A percentile compares a stretch with the other conserved stretches of the same genome.
These are phyloP conservation scores for Leccinum variicolor DNA, from an alignment of 768 basidiomycete genomes.

Conservation along the genomic window DNA sequence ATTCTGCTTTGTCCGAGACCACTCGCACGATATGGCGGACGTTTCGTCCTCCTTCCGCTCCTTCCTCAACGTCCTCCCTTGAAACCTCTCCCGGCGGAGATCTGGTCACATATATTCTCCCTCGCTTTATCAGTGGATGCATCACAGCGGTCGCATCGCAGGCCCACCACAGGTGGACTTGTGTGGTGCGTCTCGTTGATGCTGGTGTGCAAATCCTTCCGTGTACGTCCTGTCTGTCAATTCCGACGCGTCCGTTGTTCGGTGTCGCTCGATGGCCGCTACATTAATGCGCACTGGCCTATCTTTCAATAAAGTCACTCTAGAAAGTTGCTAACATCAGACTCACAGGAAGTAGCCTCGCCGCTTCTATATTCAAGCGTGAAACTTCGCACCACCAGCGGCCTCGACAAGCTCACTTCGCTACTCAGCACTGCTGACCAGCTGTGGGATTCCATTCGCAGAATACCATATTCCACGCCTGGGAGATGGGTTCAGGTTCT, in stretches of 20 bases:
- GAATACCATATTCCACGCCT: slow-evolving; percentile 83
- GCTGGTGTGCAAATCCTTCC: slow-evolving; percentile 39
- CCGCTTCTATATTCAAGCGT: slow-evolving; percentile 66
- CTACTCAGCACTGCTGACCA: slow-evolving; percentile 61
- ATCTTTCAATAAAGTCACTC: background rate
- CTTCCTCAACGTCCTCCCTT: slow-evolving; percentile 51
- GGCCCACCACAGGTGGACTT: background rate
- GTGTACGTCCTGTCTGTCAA: slow-evolving; percentile 28
- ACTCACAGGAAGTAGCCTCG: slow-evolving; percentile 54
- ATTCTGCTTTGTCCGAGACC: slow-evolving; percentile 67
- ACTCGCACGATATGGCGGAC: slow-evolving; percentile 55
- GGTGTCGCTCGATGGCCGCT: background rate
- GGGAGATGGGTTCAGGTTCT: slow-evolving; percentile 82
- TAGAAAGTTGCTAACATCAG: slow-evolving; percentile 12
- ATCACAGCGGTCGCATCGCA: slow-evolving; percentile 9
- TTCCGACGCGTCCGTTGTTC: background rate
- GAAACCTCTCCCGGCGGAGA: slow-evolving; percentile 61
- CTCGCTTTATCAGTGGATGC: slow-evolving; percentile 24
- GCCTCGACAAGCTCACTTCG: slow-evolving; percentile 57
- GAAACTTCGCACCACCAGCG: slow-evolving; percentile 37
- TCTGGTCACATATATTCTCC: slow-evolving; percentile 65
- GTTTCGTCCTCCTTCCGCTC: slow-evolving; percentile 64
- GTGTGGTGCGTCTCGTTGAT: slow-evolving; percentile 29
- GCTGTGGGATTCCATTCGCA: slow-evolving; percentile 84
- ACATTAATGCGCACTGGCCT: background rate